phyloP scores from a whole-genome alignment of 2,329 filamentous ascomycete genomes.

The Ceratocystiopsis sp. region DNA sequence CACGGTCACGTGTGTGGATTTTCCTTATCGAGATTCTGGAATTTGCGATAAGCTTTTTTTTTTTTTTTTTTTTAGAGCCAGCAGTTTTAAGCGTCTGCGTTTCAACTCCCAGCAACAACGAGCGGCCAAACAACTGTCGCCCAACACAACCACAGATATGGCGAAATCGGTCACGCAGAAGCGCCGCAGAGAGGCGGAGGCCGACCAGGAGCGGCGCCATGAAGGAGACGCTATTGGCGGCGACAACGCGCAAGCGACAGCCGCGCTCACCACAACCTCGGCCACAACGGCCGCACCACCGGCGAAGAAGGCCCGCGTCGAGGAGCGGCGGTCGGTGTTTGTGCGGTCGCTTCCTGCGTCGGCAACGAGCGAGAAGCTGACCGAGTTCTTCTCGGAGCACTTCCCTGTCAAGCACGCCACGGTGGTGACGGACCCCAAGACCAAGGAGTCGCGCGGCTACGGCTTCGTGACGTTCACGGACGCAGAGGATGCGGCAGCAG shows the following conservation, averaged over 20 bases:
- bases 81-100: too few species aligned
- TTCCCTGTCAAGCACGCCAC: slow-evolving; percentile 92
- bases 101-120: background rate
- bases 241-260: background rate
- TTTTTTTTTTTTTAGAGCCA: too few species aligned
- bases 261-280: background rate
- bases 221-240: background rate
- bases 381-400: slow-evolving; percentile 81
- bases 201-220: slow-evolving; percentile 12
- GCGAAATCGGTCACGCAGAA: slow-evolving; percentile 17
- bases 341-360: slow-evolving; percentile 68
- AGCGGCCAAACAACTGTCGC: background rate
- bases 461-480: slow-evolving; percentile 97
- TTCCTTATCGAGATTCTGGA: too few species aligned
- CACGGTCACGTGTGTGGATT: too few species aligned
- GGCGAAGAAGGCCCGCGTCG: slow-evolving; percentile 39
- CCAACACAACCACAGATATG: slow-evolving; percentile 6
- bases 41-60: too few species aligned
- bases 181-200: slow-evolving; percentile 19
- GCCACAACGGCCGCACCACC: slow-evolving; percentile 12
- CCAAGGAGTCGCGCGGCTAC: slow-evolving; percentile 78
- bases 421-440: slow-evolving; percentile 73
- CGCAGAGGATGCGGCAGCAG: slow-evolving; percentile 70
- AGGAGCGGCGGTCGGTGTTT: slow-evolving; percentile 62
- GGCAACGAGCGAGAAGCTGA: slow-evolving; percentile 66